phyloP scores from a whole-genome alignment of 78 protist genomes.

The Mantamonas sphyraenae region DNA sequence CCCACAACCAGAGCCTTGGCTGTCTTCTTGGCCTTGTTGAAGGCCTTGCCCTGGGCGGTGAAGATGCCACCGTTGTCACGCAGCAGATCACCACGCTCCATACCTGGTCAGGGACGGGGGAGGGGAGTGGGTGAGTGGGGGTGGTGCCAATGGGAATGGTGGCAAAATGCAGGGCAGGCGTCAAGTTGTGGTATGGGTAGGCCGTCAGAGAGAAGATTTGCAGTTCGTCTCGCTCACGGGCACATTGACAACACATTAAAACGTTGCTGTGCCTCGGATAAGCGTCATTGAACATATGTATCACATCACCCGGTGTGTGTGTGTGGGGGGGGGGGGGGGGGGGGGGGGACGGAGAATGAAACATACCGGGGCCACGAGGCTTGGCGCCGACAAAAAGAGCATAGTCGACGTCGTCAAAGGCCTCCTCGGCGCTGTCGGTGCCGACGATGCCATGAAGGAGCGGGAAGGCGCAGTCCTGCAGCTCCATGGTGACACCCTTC shows the following conservation, averaged over 20 bases:
- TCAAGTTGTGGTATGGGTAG: too few species aligned
- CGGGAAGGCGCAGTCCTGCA: slow-evolving; percentile 13
- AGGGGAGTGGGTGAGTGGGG: too few species aligned
- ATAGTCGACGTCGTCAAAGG: slow-evolving; percentile 11
- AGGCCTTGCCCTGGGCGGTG: slow-evolving; percentile 67
- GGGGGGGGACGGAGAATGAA: too few species aligned
- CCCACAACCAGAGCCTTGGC: slow-evolving; percentile 74
- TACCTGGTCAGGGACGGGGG: slow-evolving; percentile 85
- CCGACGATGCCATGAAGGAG: slow-evolving; percentile 10
- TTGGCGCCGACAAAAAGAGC: slow-evolving; percentile 47
- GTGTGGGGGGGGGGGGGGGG: too few species aligned
- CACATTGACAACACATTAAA: too few species aligned
- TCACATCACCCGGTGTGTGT: too few species aligned
- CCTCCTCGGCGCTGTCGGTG: too few species aligned
- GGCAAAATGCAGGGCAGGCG: too few species aligned
- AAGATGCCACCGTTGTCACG: slow-evolving; percentile 74
- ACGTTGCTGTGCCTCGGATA: too few species aligned
- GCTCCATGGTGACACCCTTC: slow-evolving; percentile 41
- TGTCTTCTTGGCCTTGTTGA: slow-evolving; percentile 15
- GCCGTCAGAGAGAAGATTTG: too few species aligned
- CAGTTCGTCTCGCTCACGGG: too few species aligned
- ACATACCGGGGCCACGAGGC: slow-evolving; percentile 50
- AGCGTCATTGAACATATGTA: too few species aligned
- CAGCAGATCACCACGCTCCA: slow-evolving; percentile 88
- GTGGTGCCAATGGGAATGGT: slow-evolving; percentile 81